Evolutionary conservation across 768 basidiomycete species (phyloP).

Genomic region (Kwoniella dendrophila): DNA sequence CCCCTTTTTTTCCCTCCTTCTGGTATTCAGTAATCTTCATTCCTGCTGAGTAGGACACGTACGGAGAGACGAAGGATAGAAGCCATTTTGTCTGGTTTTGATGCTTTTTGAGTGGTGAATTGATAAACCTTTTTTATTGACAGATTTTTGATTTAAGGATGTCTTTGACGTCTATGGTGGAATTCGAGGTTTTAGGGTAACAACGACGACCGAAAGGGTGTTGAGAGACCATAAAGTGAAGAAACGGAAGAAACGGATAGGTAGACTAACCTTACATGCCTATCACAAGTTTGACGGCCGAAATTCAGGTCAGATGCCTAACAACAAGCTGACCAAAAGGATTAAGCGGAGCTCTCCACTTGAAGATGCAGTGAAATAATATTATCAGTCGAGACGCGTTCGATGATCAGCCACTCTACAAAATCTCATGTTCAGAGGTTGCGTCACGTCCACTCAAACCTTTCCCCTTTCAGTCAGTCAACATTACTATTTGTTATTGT

Average conservation of each 20-base stretch:
- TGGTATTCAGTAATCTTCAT: too few relatives aligned
- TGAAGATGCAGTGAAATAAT: neutral
- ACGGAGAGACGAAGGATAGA: slow-evolving; percentile 46
- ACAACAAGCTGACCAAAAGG: too few relatives aligned
- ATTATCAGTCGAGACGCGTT: slow-evolving; percentile 11
- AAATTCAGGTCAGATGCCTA: slow-evolving; percentile 4
- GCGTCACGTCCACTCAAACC: slow-evolving; percentile 21
- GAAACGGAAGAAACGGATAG: slow-evolving; percentile 16
- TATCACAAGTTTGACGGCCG: slow-evolving; percentile 21
- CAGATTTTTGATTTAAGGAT: too few relatives aligned
- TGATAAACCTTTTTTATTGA: neutral
- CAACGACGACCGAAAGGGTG: slow-evolving; percentile 14
- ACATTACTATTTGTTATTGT: neutral
- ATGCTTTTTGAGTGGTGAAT: neutral
- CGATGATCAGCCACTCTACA: slow-evolving; percentile 18
- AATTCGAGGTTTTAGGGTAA: neutral
- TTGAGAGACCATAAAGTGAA: too few relatives aligned
- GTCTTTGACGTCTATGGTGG: neutral
- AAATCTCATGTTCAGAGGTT: too few relatives aligned
- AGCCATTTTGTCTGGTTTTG: slow-evolving; percentile 33
- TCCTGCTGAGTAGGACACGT: slow-evolving; percentile 19
- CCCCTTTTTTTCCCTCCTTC: neutral
- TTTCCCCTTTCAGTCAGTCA: too few relatives aligned
- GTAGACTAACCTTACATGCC: neutral
- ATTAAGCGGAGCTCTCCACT: too few relatives aligned